A percentile compares a stretch with the other conserved stretches of the same genome.
Conservation (phyloP, 768 basidiomycete species). For the Hericium erinaceus region DNA sequence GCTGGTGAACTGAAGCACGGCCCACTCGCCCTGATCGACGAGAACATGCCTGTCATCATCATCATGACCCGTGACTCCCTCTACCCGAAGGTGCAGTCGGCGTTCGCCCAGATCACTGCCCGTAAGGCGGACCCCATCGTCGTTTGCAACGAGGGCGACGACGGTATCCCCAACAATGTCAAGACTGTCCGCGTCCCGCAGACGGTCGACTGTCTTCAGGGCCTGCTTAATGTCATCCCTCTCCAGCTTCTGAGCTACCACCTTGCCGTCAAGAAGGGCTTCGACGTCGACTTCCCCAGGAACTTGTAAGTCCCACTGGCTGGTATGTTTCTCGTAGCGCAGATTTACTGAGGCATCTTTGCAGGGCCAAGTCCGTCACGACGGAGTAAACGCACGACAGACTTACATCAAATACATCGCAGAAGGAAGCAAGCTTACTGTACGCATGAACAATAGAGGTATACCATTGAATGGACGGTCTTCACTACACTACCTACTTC, state of each 20-base stretch:
- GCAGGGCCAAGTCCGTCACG: constrained; percentile 27
- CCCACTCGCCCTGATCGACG: constrained; percentile 93
- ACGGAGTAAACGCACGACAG: constrained; percentile 18
- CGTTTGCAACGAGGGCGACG: constrained; percentile 90
- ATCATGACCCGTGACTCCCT: constrained; percentile 99
- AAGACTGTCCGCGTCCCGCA: constrained; percentile 92
- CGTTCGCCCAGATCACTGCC: constrained; percentile 94
- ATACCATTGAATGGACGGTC: background rate
- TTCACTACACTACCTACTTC: background rate
- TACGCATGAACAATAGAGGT: background rate
- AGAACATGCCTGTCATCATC: constrained; percentile 98
- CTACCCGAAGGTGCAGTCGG: constrained; percentile 96
- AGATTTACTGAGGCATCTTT: background rate
- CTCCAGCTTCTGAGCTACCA: constrained; percentile 95
- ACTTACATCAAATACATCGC: background rate
- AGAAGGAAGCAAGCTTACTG: constrained; percentile 2
- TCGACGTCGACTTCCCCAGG: constrained; percentile 97
- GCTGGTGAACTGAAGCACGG: constrained; percentile 99
- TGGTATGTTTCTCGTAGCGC: background rate
- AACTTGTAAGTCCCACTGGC: constrained; percentile 59
- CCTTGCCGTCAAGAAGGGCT: constrained; percentile 89
- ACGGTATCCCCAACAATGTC: constrained; percentile 58
- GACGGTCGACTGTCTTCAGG: constrained; percentile 93
- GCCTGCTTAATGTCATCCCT: constrained; percentile 92
- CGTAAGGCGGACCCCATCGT: constrained; percentile 94